Evolutionary conservation across 495 filamentous ascomycete species (phyloP), one percentile per base, ranked within the genome.

Genomic region (Geoglossum glabrum): DNA sequence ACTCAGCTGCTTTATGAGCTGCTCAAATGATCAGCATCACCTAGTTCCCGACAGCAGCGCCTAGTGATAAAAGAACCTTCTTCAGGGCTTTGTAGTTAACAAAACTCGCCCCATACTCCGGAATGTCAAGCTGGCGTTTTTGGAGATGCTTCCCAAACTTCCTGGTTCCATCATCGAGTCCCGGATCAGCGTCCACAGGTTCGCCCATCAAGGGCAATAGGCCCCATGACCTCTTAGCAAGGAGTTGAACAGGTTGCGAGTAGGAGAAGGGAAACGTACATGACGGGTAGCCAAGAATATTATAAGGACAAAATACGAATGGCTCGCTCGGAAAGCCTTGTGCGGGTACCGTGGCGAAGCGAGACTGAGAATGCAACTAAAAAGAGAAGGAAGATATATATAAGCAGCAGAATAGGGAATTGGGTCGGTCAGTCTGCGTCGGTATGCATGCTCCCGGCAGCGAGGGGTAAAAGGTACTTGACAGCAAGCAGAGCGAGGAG

Each of bases 81-180:
- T 98, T 98, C 61, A 98, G 75, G 57, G 87, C 90, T 73, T 98
- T 98, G 74, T 98, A 98, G 72, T 98, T 96, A 55, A 97, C 90
- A 68, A 98, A 97, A 71, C 87, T 95, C 54, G 90, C 87, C 51
- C 90, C 92, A 84, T 98, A 98, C 77, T 98, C 92, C 36, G 92
- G 92, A 34, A 98, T 86, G 70, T 98, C 92, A 64, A 98, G 87
- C 75, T 97, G 90, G 69, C 89, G 83, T 76, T 92, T 95, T 74
- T 96, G 93, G 62, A 97, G 92, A 64, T 95, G 85, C 77, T 98
- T 98, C 69, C 92, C 92, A 74, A 97, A 98, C 80, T 98, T 97
- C 92, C 92, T 98, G 31, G 57, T 59, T 49, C 36, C 36, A 31
- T 36, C 31, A 38, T 30, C 21, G 5, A 19, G 28, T 23, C 28